These are phyloP conservation scores for Tothia fuscella DNA, from an alignment of 2,329 filamentous ascomycete genomes.

Conservation along the genomic window DNA sequence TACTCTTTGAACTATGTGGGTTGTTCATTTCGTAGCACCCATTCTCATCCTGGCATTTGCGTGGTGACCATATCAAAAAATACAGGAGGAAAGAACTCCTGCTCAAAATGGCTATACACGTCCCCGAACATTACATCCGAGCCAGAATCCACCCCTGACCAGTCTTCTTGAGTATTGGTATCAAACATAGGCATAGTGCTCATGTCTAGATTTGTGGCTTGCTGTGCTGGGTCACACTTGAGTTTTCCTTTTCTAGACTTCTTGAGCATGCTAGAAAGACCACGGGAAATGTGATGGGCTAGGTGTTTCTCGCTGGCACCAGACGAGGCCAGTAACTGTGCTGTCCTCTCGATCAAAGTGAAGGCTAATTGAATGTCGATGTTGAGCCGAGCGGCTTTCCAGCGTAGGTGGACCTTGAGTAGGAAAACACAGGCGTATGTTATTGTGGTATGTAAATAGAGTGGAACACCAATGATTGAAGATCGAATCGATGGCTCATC, in stretches of 20 bases:
- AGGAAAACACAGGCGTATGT: slow-evolving; percentile 35
- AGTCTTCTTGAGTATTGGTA: slow-evolving; percentile 2
- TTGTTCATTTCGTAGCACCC: too few relatives aligned
- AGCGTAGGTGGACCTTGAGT: slow-evolving; percentile 24
- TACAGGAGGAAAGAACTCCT: slow-evolving; percentile 4
- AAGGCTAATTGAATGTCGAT: slow-evolving; percentile 5
- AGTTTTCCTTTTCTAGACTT: slow-evolving; percentile 6
- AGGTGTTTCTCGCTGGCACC: slow-evolving; percentile 9
- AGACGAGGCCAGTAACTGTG: slow-evolving; percentile 6
- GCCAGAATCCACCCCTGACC: slow-evolving; percentile 6
- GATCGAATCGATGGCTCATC: slow-evolving; percentile 32
- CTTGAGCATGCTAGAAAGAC: slow-evolving; percentile 5
- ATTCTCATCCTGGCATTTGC: slow-evolving; percentile 9
- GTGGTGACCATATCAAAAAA: slow-evolving; percentile 8
- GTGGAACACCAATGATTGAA: slow-evolving; percentile 30
- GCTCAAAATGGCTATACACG: slow-evolving; percentile 2
- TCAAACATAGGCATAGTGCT: background rate
- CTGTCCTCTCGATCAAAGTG: slow-evolving; percentile 6
- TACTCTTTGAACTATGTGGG: too few relatives aligned
- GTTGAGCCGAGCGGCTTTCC: slow-evolving; percentile 9
- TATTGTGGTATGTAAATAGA: slow-evolving; percentile 37
- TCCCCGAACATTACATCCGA: slow-evolving; percentile 9
- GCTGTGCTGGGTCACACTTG: background rate
- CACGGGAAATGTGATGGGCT: slow-evolving; percentile 5
- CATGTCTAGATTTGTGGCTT: background rate